These are phyloP conservation scores for Nitzschia putrida DNA, from an alignment of 108 stramenopile genomes.

Conservation along the genomic window DNA sequence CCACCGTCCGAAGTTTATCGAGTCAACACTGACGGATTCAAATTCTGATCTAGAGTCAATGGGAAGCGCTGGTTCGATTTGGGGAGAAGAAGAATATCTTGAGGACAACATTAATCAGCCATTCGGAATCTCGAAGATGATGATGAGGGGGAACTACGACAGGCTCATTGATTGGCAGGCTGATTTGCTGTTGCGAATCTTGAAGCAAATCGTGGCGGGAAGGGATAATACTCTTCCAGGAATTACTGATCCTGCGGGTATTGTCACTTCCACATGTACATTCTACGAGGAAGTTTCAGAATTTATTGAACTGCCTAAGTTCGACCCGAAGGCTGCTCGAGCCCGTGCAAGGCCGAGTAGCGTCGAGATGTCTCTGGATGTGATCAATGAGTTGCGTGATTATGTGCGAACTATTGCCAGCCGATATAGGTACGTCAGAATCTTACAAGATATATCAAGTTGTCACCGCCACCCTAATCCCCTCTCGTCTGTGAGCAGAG, in stretches of 20 bases:
- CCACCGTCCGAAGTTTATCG: constrained; percentile 25
- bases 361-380: constrained; percentile 15
- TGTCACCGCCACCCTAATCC: no score
- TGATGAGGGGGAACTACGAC: constrained; percentile 2
- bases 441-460: neutral
- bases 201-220: constrained; percentile 24
- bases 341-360: neutral
- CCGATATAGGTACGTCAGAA: constrained; percentile 15
- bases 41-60: constrained; percentile 10
- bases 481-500: neutral
- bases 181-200: constrained; percentile 12
- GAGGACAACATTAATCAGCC: constrained; percentile 10
- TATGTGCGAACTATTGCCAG: constrained; percentile 15
- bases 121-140: neutral
- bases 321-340: constrained; percentile 27
- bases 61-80: constrained; percentile 20
- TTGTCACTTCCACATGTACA: neutral
- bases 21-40: neutral
- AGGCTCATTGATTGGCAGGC: constrained; percentile 35
- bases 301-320: constrained; percentile 32
- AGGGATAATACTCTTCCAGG: neutral
- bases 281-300: constrained; percentile 29
- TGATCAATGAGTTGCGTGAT: constrained; percentile 22
- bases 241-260: neutral
- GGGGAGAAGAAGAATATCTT: constrained; percentile 29